Evolutionary conservation across 257 asterid species (phyloP).

Genomic region (Hygrophila difformis): DNA sequence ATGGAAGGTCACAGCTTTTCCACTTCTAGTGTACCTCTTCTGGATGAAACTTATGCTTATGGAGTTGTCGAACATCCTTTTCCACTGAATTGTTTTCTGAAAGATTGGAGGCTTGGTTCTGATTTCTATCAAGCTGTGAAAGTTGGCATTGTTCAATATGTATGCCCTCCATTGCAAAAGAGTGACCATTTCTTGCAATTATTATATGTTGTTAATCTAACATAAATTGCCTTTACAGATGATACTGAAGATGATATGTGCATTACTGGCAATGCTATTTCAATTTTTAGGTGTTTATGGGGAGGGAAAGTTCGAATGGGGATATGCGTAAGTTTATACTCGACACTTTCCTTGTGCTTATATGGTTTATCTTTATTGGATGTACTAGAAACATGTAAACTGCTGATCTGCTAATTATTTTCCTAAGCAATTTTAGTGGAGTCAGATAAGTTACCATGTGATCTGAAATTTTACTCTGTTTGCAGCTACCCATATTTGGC

Average conservation of each 20-base stretch:
- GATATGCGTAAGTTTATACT: constrained; percentile 73
- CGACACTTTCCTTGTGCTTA: background rate
- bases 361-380: constrained; percentile 1
- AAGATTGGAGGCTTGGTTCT: constrained; percentile 79
- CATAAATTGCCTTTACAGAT: constrained; percentile 43
- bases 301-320: constrained; percentile 94
- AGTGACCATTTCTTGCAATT: constrained; percentile 4
- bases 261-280: constrained; percentile 76
- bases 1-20: constrained; percentile 68
- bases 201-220: constrained; percentile 5
- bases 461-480: constrained; percentile 17
- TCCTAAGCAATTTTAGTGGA: too few relatives aligned
- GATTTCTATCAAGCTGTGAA: constrained; percentile 91
- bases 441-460: background rate
- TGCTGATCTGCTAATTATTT: constrained; percentile 6
- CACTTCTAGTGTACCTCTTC: constrained; percentile 65
- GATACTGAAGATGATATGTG: constrained; percentile 90
- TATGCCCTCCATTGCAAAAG: constrained; percentile 28
- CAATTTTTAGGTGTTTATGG: constrained; percentile 75
- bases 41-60: constrained; percentile 92
- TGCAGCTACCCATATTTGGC: constrained; percentile 98
- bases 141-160: constrained; percentile 97
- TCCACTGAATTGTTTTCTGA: constrained; percentile 66
- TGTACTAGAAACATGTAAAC: too few relatives aligned
- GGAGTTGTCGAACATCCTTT: constrained; percentile 95